Conservation (phyloP, 345 rosid genomes). For the Eucalyptus regnans region DNA sequence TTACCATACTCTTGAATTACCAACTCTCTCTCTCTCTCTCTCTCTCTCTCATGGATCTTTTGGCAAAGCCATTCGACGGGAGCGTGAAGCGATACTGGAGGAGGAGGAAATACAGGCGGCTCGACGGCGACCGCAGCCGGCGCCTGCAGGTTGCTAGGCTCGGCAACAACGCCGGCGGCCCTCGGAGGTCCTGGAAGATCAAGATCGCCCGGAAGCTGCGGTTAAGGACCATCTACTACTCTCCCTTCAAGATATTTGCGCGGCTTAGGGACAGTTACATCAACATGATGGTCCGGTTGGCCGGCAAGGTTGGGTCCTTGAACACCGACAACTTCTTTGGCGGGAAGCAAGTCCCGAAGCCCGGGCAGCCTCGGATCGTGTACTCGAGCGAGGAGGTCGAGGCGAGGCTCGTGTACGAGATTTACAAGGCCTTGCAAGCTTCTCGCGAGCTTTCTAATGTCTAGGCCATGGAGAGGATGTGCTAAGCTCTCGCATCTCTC, state of each 20-base stretch:
- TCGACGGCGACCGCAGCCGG: not conserved
- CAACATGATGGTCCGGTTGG: conserved; percentile 2
- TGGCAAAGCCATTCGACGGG: not conserved
- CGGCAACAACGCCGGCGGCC: not conserved
- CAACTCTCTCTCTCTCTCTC: not conserved
- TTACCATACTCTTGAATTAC: not conserved
- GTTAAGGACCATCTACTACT: not conserved
- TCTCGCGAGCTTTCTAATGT: not conserved
- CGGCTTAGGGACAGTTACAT: not conserved
- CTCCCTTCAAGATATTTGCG: not conserved
- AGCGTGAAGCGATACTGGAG: not conserved
- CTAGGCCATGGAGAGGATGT: not conserved
- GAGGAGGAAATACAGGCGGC: not conserved
- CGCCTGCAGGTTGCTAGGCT: not conserved
- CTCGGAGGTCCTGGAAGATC: not conserved
- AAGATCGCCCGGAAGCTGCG: not conserved
- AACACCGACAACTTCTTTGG: not conserved
- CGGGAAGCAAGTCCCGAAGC: not conserved
- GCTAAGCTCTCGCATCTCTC: not conserved
- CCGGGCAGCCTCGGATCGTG: not conserved
- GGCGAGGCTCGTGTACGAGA: not conserved
- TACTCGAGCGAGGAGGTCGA: conserved; percentile 2
- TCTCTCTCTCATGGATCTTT: not conserved
- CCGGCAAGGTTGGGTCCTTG: not conserved
- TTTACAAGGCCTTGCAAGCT: conserved; percentile 3